Conservation (phyloP, 2,329 filamentous ascomycete genomes). For the Alternaria viburni region DNA sequence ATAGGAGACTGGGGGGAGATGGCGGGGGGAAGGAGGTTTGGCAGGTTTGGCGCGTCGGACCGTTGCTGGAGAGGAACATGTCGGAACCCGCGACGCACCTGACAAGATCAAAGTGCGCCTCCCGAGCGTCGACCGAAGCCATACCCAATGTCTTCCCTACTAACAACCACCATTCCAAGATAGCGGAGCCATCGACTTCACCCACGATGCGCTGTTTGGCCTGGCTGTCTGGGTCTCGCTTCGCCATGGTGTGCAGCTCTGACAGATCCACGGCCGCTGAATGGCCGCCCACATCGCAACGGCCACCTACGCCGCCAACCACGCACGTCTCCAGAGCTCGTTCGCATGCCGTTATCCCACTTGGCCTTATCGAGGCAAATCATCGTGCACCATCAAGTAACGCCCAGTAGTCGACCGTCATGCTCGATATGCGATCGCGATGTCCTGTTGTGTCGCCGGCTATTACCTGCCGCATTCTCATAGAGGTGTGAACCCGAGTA, state of each 20-base stretch:
- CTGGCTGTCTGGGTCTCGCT: neutral
- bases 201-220: neutral
- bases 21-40: slow-evolving; percentile 18
- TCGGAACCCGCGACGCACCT: slow-evolving; percentile 38
- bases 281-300: slow-evolving; percentile 6
- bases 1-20: slow-evolving; percentile 1
- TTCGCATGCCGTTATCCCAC: slow-evolving; percentile 10
- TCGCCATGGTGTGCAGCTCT: slow-evolving; percentile 15
- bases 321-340: neutral
- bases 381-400: neutral
- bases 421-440: neutral
- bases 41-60: slow-evolving; percentile 16
- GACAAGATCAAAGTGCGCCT: slow-evolving; percentile 13
- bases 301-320: slow-evolving; percentile 2
- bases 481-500: neutral
- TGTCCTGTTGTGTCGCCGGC: neutral
- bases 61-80: slow-evolving; percentile 31
- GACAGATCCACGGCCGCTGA: slow-evolving; percentile 10
- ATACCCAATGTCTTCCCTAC: neutral
- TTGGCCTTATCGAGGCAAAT: slow-evolving; percentile 3
- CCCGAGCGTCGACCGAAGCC: slow-evolving; percentile 11
- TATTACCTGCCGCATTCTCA: neutral
- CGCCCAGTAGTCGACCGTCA: neutral
- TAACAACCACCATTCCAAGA: neutral
- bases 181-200: neutral